Base-by-base conservation (phyloP, 2,329 filamentous ascomycete genomes). In the Septoria linicola region DNA sequence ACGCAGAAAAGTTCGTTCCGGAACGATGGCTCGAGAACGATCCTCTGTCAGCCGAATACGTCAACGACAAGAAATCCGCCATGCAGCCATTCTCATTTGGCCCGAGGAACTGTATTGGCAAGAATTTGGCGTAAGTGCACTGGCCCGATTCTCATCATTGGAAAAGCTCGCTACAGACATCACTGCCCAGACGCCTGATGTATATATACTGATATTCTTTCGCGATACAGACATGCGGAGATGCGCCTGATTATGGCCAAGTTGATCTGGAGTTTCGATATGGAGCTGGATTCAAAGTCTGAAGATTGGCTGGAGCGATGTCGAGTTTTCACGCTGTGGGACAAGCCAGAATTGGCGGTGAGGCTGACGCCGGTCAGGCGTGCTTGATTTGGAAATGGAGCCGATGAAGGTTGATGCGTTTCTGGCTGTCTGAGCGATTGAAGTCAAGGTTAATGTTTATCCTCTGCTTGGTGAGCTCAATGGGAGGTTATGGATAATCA, bases 191-290 rank as follows among this genome's bases (percentile, higher is more conserved):
- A n/a, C n/a, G n/a, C n/a, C n/a, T 36, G 27, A 13, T 7, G 13
- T 7, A 30, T 30, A 13, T 7, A 30, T 7, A 13, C 27, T 30
- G 27, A 7, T 30, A 13, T 32, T 32, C 8, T 14, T 8, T 32
- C 30, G 11, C 30, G 3, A 16, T 4, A 16, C 35, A 59, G 60
- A 67, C 67, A 66, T 36, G 62, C 64, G 8, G 70, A 73, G 54
- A 65, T 72, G 56, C 59, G 65, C 3, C 36, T 75, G 2, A 67
- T 72, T 2, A 51, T 76, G 16, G 64, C 72, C 2, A 70, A 69
- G 49, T 32, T 75, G 25, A 25, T 74, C 3, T 75, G 63, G 59
- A 61, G 62, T 1, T 76, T 74, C 48, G 70, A 76, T 57, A 49
- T 70, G 25, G 61, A 68, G 51, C 54, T 70, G 34, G 35, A 46